Base-by-base conservation (phyloP, 1,284 basidiomycete genomes). In the Apiotrichum domesticum region DNA sequence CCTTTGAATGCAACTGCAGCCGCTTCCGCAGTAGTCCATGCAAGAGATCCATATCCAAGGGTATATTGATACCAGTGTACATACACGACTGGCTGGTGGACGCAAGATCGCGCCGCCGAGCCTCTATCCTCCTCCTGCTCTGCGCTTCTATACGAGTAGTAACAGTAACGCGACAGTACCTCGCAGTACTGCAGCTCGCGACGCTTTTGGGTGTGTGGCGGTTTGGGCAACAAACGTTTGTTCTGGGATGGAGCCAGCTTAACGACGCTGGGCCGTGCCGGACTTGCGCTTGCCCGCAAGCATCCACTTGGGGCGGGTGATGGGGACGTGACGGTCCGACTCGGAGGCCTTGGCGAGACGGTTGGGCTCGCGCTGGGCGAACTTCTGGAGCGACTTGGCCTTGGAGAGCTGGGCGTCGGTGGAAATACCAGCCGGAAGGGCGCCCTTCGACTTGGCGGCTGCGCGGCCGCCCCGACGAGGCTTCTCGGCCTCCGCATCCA, bases 321-420 rank as follows among this genome's bases (percentile, higher is more conserved):
- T 70, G 29, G 67, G 62, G 9, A 72, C 66, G 63, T 73, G 75
- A 53, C 90, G 85, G 79, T 97, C 93, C 56, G 83, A 81, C 80
- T 97, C 93, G 62, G 88, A 89, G 45, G 91, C 92, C 72, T 87
- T 90, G 33, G 91, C 93, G 45, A 86, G 81, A 80, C 85, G 85
- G 74, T 94, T 93, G 60, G 90, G 87, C 61, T 83, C 83, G 65
- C 93, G 82, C 74, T 94, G 90, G 13, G 86, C 86, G 58, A 94
- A 82, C 67, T 89, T 87, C 61, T 89, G 87, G 53, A 96, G 80
- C 71, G 85, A 84, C 74, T 84, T 79, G 15, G 92, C 89, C 73
- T 86, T 87, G 61, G 83, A 80, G 37, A 81, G 83, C 85, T 96
- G 90, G 83, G 87, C 80, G 55, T 83, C 80, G 65, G 87, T 85